Conservation (phyloP, 768 basidiomycete species). For the Myochromella boudieri region DNA sequence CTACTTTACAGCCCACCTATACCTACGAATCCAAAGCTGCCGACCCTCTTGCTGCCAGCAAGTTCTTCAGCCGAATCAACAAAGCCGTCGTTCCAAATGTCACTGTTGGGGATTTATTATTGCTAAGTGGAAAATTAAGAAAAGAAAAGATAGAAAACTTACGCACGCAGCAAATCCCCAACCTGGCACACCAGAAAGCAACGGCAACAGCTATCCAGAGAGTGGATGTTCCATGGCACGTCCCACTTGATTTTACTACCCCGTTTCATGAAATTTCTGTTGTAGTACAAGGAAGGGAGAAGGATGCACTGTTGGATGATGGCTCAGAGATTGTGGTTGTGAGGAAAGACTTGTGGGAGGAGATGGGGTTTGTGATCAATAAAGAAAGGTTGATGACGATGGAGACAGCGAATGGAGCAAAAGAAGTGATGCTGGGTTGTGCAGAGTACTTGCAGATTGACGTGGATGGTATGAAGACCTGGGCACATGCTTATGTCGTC, state of each 20-base stretch:
- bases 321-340: conserved; percentile 26
- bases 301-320: conserved; percentile 16
- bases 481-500: conserved; percentile 22
- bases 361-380: conserved; percentile 15
- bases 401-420: too few species aligned
- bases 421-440: too few species aligned
- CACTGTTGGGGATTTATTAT: too few species aligned
- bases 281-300: conserved; percentile 2
- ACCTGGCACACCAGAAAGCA: background rate
- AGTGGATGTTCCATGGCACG: background rate
- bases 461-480: too few species aligned
- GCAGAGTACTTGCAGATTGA: conserved; percentile 17
- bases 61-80: too few species aligned
- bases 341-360: too few species aligned
- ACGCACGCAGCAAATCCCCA: too few species aligned
- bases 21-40: too few species aligned
- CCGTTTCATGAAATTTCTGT: conserved; percentile 14
- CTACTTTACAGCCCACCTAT: too few species aligned
- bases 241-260: background rate
- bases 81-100: too few species aligned
- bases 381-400: conserved; percentile 11
- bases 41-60: too few species aligned
- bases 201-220: background rate
- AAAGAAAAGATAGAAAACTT: background rate
- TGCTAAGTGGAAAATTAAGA: too few species aligned